These are phyloP conservation scores for Trametopsis cervina DNA, from an alignment of 768 basidiomycete species.

Conservation along the genomic window DNA sequence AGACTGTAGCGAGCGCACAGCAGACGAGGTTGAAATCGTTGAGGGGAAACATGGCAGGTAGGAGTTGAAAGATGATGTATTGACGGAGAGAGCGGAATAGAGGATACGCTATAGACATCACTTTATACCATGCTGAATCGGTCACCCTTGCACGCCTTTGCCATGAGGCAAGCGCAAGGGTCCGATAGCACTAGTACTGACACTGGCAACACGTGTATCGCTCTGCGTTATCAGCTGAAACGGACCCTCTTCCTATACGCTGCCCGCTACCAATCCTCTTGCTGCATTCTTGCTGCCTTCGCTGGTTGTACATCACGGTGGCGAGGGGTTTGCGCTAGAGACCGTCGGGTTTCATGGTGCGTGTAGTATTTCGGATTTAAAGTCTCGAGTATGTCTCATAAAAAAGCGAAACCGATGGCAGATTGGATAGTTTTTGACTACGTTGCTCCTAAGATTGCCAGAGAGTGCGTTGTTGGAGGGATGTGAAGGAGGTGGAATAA, in stretches of 20 bases:
- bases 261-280: neutral
- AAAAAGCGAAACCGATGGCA: too few relatives aligned
- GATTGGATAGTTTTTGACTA: too few relatives aligned
- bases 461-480: too few relatives aligned
- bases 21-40: slow-evolving; percentile 22
- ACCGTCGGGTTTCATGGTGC: too few relatives aligned
- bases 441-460: too few relatives aligned
- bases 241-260: neutral
- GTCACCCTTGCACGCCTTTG: neutral
- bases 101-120: neutral
- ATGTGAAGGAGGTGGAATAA: too few relatives aligned
- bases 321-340: too few relatives aligned
- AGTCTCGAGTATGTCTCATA: too few relatives aligned
- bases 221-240: neutral
- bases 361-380: too few relatives aligned
- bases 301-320: too few relatives aligned
- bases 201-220: neutral
- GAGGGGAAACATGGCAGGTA: slow-evolving; percentile 17
- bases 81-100: neutral
- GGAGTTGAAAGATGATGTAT: slow-evolving; percentile 2
- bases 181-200: neutral
- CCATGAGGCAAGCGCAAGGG: neutral
- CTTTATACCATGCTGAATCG: neutral
- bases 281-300: too few relatives aligned
- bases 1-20: slow-evolving; percentile 21